Percentiles rank a stretch among this genome's conserved stretches.
These are phyloP conservation scores for Blepharisma stoltei DNA, from an alignment of 73 alveolate species.

Conservation along the genomic window DNA sequence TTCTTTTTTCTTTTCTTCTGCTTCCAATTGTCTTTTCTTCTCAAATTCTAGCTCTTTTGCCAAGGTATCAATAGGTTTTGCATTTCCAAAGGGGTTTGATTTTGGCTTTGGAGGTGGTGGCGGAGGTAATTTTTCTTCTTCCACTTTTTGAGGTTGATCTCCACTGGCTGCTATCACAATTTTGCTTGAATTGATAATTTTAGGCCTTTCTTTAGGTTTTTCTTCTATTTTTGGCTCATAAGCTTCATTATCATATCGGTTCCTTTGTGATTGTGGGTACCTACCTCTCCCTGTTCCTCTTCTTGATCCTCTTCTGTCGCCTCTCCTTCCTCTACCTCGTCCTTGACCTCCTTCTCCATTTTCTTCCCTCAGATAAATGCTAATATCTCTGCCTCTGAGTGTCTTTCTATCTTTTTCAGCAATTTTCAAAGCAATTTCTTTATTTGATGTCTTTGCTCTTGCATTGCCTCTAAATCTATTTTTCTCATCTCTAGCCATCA, in stretches of 20 bases:
- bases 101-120: constrained; percentile 15
- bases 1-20: neutral
- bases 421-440: neutral
- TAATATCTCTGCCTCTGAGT: neutral
- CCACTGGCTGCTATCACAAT: constrained; percentile 10
- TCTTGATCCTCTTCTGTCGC: neutral
- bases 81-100: constrained; percentile 12
- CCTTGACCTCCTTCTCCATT: constrained; percentile 18
- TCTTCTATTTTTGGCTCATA: too few relatives aligned
- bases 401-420: constrained; percentile 1
- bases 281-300: neutral
- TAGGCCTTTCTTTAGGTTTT: too few relatives aligned
- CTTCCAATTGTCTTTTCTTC: neutral
- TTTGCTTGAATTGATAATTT: neutral
- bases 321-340: constrained; percentile 12
- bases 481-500: neutral
- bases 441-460: neutral
- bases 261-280: too few relatives aligned
- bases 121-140: neutral
- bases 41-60: constrained; percentile 5
- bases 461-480: neutral
- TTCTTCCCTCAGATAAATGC: neutral
- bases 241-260: too few relatives aligned
- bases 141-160: neutral
- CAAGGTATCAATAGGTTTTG: constrained; percentile 17